Base-by-base conservation (phyloP, 1,139 yeast species). In the Candida sp. region DNA sequence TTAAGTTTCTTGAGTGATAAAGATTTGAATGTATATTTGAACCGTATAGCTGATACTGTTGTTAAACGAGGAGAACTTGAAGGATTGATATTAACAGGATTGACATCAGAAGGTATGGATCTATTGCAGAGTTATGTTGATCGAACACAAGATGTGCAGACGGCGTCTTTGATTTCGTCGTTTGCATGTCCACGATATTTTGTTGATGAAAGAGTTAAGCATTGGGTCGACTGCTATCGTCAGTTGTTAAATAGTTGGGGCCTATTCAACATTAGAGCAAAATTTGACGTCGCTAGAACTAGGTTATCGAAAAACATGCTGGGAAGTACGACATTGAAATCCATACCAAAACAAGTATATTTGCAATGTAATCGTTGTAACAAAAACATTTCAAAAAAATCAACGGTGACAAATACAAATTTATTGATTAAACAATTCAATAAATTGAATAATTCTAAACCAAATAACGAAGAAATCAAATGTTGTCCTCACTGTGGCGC, bases 71-170 rank as follows among this genome's bases (percentile, higher is more conserved):
- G 99, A 5, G 96, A 91, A 52, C 68, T 93, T 23, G 99, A 93
- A 63, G 98, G 98, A 0, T 71, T 93, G 36, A 82, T 90, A 23
- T 66, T 93, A 41, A 91, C 98, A 0, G 99, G 99, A 23, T 77
- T 93, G 21, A 90, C 97, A 0, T 88, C 90, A 0, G 70, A 79
- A 45, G 95, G 96, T 0, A 79, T 89, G 23, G 88, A 88, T 57
- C 71, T 93, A 40, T 63, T 93, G 32, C 97, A 91, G 61, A 80
- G 90, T 2, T 93, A 87, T 62, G 95, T 91, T 36, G 95, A 90
- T 58, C 75, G 93, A 53, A 88, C 97, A 0, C 81, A 90, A 46
- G 99, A 93, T 61, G 87, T 91, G 2, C 99, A 93, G 63, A 90
- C 97, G 0, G 97, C 96, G 0, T 84, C 96, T 0, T 66, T 91